phyloP scores from a whole-genome alignment of 164 flowering plant genomes.

The Cinnamomum micranthum region DNA sequence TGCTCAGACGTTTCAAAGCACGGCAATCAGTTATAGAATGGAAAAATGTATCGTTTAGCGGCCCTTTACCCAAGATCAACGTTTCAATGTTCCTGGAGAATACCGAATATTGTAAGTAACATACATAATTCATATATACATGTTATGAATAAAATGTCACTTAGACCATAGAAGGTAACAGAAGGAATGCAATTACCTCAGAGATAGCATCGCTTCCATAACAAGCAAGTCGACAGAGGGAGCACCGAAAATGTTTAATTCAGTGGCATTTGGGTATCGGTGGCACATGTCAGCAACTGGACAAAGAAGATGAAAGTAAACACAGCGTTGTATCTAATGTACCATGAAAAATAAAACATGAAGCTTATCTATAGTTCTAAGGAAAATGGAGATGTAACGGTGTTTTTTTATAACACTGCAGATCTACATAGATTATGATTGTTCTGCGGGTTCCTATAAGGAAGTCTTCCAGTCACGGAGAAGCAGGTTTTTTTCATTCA shows the following conservation, averaged over 20 bases:
- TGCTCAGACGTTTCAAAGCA: slow-evolving; percentile 51
- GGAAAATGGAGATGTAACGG: background rate
- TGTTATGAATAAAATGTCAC: background rate
- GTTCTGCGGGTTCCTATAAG: background rate
- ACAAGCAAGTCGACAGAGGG: slow-evolving; percentile 54
- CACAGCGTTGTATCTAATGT: background rate
- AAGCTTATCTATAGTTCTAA: too few species aligned
- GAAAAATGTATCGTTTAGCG: slow-evolving; percentile 65
- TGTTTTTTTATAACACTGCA: too few species aligned
- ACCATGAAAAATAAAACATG: background rate
- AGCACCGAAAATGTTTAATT: slow-evolving; percentile 65
- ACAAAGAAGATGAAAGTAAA: slow-evolving; percentile 11
- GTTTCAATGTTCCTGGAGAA: slow-evolving; percentile 63
- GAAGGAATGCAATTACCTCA: slow-evolving; percentile 46
- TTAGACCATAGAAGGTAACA: background rate
- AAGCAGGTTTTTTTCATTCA: background rate
- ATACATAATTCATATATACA: background rate
- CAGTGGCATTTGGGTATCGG: slow-evolving; percentile 82
- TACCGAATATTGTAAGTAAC: slow-evolving; percentile 14
- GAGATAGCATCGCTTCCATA: slow-evolving; percentile 52
- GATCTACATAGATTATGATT: background rate
- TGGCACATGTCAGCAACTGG: slow-evolving; percentile 87
- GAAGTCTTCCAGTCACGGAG: background rate
- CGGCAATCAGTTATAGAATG: slow-evolving; percentile 61
- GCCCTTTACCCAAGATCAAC: slow-evolving; percentile 73